Evolutionary conservation across 331 rosid genomes (phyloP), one percentile per base, ranked within the genome.

Genomic region (Malus hybrid): DNA sequence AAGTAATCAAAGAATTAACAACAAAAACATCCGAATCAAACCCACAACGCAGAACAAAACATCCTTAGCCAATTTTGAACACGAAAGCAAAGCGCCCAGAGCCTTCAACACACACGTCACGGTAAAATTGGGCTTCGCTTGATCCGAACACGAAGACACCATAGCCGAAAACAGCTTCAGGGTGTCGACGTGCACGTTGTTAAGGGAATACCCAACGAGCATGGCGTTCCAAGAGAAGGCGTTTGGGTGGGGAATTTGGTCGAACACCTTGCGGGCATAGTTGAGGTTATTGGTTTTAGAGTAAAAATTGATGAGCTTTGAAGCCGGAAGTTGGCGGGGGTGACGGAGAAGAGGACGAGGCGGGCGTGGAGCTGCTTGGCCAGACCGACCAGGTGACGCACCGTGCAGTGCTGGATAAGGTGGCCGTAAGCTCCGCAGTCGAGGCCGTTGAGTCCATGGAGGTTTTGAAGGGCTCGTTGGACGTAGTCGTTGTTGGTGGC

Each of bases 311-410:
- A 90, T 81, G 75, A 95, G 90, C 79, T 90, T 95, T 8, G 97
- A 86, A 56, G 90, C 97, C 64, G 90, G 89, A 92, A 95, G 82
- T 95, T 95, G 46, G 82, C 81, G 71, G 97, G 97, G 9, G 67
- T 78, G 82, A 90, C 85, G 34, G 96, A 85, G 77, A 74, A 77
- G 60, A 86, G 74, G 83, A 89, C 72, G 65, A 90, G 88, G 84
- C 96, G 93, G 13, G 92, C 91, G 65, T 87, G 97, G 56, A 92
- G 93, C 89, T 86, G 97, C 83, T 81, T 85, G 10, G 84, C 97
- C 70, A 69, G 90, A 50, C 89, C 91, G 69, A 77, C 5, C 73
- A 94, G 81, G 71, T 69, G 82, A 85, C 32, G 85, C 81, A 83
- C 69, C 22, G 91, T 60, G 80, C 93, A 92, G 74, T n/a, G 78